Evolutionary conservation across 345 rosid genomes (phyloP), one percentile per base, ranked within the genome.

Genomic region (Moricandia arvensis): DNA sequence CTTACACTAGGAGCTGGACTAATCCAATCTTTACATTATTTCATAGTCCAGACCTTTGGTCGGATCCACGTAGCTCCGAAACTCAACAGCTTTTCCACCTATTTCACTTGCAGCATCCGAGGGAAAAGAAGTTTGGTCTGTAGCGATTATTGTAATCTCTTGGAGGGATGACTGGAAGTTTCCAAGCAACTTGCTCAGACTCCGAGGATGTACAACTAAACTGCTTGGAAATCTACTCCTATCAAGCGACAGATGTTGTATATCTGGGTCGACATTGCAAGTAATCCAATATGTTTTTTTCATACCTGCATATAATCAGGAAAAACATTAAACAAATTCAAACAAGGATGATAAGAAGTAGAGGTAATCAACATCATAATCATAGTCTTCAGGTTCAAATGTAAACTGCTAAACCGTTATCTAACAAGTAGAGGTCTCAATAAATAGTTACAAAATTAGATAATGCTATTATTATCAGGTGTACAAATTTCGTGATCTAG

Each of bases 81-180:
- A 87, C 76, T 95, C 99, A 79, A 90, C 98, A 80, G 98, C 88
- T 82, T 95, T 90, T 58, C 98, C 97, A 63, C 96, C 98, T 16
- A 88, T 87, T 80, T 89, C 89, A 81, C 83, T 85, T 43, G 75
- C 92, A 84, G 80, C 85, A 86, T 92, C 94, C 31, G 94, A 83
- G 75, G 96, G 91, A 45, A 76, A 66, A 30, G 87, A 81, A 53
- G 76, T 67, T 18, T 83, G 82, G 68, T 92, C 97, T 15, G 99
- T 95, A 59, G 98, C 93, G 70, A 95, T 88, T 53, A 92, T 79
- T 60, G 97, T 89, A 59, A 92, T 95, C 87, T 90, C 99, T 79
- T 89, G 98, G 79, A 95, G 99, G 69, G 98, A 89, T 80, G 98
- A 87, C 78, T 92, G 99, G 79, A 95, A 95, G 82, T 90, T 92